Percentiles rank a stretch among this genome's conserved stretches.
Evolutionary conservation across 148 eudicot species (phyloP).

Genomic region (Chenopodium formosanum): DNA sequence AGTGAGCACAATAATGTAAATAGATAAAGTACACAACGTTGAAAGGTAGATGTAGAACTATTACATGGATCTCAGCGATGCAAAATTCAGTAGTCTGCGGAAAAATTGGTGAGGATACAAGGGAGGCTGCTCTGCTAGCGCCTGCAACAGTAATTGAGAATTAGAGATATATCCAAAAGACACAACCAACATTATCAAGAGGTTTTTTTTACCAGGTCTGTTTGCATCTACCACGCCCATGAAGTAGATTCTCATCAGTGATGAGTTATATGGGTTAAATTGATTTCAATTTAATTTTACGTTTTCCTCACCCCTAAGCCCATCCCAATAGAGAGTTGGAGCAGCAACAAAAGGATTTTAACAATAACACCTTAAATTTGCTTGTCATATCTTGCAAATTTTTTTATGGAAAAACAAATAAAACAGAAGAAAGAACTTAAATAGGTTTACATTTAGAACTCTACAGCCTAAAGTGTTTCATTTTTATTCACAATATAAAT

Average conservation of each 20-base stretch:
- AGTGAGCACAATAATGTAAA: no score
- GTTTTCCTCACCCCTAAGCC: neutral
- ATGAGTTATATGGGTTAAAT: no score
- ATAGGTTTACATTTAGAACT: neutral
- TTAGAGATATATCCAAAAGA: neutral
- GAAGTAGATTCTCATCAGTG: neutral
- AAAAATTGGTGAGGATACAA: slow-evolving; percentile 79
- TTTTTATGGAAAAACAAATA: neutral
- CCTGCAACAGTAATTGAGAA: slow-evolving; percentile 34
- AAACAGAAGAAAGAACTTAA: neutral
- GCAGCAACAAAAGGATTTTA: neutral
- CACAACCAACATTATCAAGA: neutral
- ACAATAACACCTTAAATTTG: neutral
- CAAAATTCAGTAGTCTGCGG: slow-evolving; percentile 69
- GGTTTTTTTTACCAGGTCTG: neutral
- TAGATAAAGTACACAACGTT: no score
- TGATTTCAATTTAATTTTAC: no score
- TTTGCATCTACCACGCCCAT: neutral
- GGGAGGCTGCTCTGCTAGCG: slow-evolving; percentile 85
- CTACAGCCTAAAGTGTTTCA: neutral
- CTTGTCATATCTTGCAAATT: neutral
- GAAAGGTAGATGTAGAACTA: neutral
- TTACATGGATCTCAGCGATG: slow-evolving; percentile 38
- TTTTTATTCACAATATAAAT: neutral
- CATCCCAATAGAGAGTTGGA: neutral